phyloP scores from a whole-genome alignment of 371 early-diverging fungal genomes.

The Rhizopus microsporus region DNA sequence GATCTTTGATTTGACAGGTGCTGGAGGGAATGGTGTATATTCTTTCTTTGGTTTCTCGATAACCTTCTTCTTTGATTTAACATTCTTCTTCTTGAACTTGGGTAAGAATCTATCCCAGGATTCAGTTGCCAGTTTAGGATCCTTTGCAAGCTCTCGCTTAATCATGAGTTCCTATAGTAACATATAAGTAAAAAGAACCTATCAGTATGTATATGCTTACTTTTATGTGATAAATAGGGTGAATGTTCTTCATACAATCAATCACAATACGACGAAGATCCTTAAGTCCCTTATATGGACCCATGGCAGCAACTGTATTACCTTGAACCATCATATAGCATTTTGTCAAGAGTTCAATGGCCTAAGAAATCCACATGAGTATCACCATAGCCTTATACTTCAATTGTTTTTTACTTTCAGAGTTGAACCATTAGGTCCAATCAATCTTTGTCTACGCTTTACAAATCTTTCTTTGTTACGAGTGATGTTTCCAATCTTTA shows the following conservation, averaged over 20 bases:
- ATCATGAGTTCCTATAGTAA: constrained; percentile 90
- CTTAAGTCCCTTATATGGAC: constrained; percentile 90
- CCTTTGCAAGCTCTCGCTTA: constrained; percentile 96
- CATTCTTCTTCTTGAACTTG: constrained; percentile 93
- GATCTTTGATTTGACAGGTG: constrained; percentile 85
- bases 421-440: constrained; percentile 98
- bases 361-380: constrained; percentile 38
- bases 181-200: background rate
- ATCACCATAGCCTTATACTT: background rate
- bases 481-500: constrained; percentile 95
- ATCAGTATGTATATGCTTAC: constrained; percentile 31
- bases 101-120: constrained; percentile 99
- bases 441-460: constrained; percentile 95
- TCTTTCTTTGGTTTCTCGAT: constrained; percentile 66
- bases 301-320: constrained; percentile 97
- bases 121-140: constrained; percentile 92
- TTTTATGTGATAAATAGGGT: constrained; percentile 99
- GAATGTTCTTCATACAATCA: constrained; percentile 99
- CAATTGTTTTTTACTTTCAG: constrained; percentile 65
- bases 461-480: constrained; percentile 97
- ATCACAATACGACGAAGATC: constrained; percentile 89
- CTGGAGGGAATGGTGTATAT: constrained; percentile 89
- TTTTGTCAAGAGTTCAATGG: constrained; percentile 95
- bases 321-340: constrained; percentile 98
- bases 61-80: constrained; percentile 74